Evolutionary conservation across 1,284 basidiomycete genomes (phyloP), one percentile per base, ranked within the genome.

Genomic region (Melampsora occidentalis): DNA sequence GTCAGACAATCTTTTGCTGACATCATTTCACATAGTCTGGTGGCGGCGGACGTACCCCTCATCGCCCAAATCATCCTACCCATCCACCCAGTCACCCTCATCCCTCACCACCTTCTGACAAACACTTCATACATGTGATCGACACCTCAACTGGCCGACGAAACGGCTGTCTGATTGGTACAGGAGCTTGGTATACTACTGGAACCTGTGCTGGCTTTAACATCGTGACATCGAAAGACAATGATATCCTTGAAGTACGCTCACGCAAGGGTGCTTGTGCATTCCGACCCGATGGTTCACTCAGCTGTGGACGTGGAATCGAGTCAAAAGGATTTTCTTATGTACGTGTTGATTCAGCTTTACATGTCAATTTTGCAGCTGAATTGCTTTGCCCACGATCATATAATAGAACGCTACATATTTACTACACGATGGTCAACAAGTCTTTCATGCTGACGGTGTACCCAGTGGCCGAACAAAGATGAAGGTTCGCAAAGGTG

Each of bases 121-220:
- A 76, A 69, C 53, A 76, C 48, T 76, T 69, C 48, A 69, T 76
- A 16, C 28, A 76, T 35, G 66, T 76, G 14, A 46, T 76, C 28
- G 51, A 75, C 33, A 31, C 61, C 6, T 46, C 53, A n/a, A 28
- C 16, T 42, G 72, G 66, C 6, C 20, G 66, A 22, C 51, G 59
- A 22, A 48, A 76, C 18, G 72, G 72, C 48, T 76, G 72, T 63
- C 62, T 76, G 46, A 69, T 76, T 22, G 65, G 72, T 63, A 69
- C 59, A 39, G 72, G 72, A 16, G 67, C 66, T 46, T 76, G 72
- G 72, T 62, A 61, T 57, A 61, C 35, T 35, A 65, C 51, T 42
- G 72, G 65, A n/a, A 76, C 66, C 18, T 76, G 72, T 31, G 72
- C 72, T 33, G 48, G 64, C 39, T 76, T 68, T 28, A 46, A 53